Percentiles rank a stretch among this genome's conserved stretches.
Evolutionary conservation across 768 basidiomycete genomes (phyloP).

Genomic region (Udeniomyces megalosporus): DNA sequence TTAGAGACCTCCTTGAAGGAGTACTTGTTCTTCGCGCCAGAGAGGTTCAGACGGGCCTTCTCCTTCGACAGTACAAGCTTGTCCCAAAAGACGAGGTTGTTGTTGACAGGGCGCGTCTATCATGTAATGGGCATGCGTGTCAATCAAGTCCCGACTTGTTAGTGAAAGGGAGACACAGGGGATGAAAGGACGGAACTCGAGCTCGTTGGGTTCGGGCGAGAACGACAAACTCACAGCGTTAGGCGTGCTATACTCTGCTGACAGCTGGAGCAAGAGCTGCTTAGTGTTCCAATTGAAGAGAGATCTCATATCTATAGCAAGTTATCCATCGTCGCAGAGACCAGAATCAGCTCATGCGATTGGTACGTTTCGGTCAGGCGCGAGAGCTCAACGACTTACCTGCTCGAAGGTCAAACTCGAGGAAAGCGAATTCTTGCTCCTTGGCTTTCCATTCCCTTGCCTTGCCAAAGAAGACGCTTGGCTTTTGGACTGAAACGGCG

Average conservation of each 20-base stretch:
- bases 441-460: constrained; percentile 27
- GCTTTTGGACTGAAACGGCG: constrained; percentile 39
- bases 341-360: background rate
- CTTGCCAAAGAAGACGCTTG: constrained; percentile 50
- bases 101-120: constrained; percentile 21
- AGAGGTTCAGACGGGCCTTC: constrained; percentile 50
- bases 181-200: background rate
- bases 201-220: background rate
- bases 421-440: constrained; percentile 60
- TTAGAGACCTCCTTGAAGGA: constrained; percentile 56
- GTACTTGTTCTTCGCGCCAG: constrained; percentile 60
- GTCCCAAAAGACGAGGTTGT: constrained; percentile 81
- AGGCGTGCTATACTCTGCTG: constrained; percentile 61
- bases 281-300: constrained; percentile 96
- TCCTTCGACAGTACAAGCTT: constrained; percentile 67
- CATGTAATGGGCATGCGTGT: background rate
- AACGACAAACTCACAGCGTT: constrained; percentile 44
- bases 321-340: background rate
- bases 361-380: background rate
- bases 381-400: constrained; percentile 36
- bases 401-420: constrained; percentile 64
- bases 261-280: constrained; percentile 72
- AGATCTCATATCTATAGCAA: constrained; percentile 51
- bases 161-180: background rate
- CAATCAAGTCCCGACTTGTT: background rate